phyloP scores from a whole-genome alignment of 441 rosid species.

The Erysimum cheiri region DNA sequence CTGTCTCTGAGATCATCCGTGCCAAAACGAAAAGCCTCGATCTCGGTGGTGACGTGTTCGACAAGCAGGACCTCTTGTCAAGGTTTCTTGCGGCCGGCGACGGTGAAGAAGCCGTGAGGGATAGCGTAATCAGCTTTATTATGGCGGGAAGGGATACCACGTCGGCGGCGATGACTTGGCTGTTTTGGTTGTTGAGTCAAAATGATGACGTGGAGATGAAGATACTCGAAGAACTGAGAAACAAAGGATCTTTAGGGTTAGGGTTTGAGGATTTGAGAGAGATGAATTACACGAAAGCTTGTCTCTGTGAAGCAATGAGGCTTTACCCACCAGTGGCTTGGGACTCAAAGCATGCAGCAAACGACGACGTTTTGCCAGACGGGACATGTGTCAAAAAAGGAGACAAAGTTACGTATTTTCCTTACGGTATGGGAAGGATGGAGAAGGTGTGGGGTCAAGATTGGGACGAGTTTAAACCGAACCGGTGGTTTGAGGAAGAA shows the following conservation, averaged over 20 bases:
- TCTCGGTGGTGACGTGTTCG: conserved; percentile 38
- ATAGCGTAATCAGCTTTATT: conserved; percentile 48
- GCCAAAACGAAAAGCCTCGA: conserved; percentile 51
- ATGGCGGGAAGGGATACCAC: conserved; percentile 94
- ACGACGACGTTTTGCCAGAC: conserved; percentile 71
- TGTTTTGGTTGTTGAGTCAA: conserved; percentile 73
- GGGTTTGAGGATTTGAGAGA: conserved; percentile 64
- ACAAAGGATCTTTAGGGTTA: conserved; percentile 48
- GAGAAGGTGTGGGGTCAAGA: conserved; percentile 78
- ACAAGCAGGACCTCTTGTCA: conserved; percentile 61
- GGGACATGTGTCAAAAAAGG: conserved; percentile 69
- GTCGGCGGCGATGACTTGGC: conserved; percentile 88
- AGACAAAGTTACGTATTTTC: conserved; percentile 84
- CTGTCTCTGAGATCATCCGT: conserved; percentile 52
- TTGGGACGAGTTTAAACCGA: conserved; percentile 68
- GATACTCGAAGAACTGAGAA: conserved; percentile 51
- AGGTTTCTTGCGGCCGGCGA: conserved; percentile 57
- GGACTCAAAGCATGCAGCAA: conserved; percentile 85
- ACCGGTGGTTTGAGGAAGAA: conserved; percentile 68
- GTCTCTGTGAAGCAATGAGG: conserved; percentile 85
- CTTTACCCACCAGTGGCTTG: conserved; percentile 94
- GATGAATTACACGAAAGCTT: conserved; percentile 70
- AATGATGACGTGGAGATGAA: conserved; percentile 46
- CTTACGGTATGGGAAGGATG: conserved; percentile 96
- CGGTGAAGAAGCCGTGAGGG: conserved; percentile 56